Base-by-base conservation (phyloP, 805 yeast genomes). In the Barnettozyma sp. region DNA sequence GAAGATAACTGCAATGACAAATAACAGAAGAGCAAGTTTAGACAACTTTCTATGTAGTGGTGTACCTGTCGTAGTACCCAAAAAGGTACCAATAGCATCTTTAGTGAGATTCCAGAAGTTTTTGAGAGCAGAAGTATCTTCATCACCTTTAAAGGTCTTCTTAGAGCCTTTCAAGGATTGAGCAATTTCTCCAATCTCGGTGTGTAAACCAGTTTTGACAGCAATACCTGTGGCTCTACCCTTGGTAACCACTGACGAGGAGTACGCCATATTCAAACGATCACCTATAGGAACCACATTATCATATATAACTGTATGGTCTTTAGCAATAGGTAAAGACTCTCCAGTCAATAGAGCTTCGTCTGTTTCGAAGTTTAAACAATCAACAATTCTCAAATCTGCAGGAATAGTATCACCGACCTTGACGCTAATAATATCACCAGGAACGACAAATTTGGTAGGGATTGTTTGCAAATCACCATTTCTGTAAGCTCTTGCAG, bases 341-440 rank as follows among this genome's bases (percentile, higher is more conserved):
- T 77, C 83, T 36, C 83, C 83, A 3, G 83, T 76, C 29, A 76
- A 66, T 17, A 77, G 59, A 4, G 83, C 81, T 51, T 76, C 82
- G 47, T 76, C 83, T 9, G 84, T 73, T 54, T 81, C 88, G 44
- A 82, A 75, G 54, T 80, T 82, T 54, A 71, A 65, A 32, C 69
- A 46, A 29, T 68, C 73, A 37, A 76, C 48, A 32, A 81, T 62
- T 47, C 88, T 67, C 38, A 79, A 47, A 54, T 81, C 88, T 12
- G 88, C 87, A 13, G 88, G 88, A 24, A 81, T 60, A 7, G 86
- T 79, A 50, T 81, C 88, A 36, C 88, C 88, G 31, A 78, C 82
- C 41, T 66, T 65, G 32, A 81, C 68, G 34, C 63, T 60, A 21
- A 78, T 75, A 22, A 82, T 55, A 53, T 81, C 90, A 38, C 90